These are phyloP conservation scores for Phytopythium delawarense DNA, from an alignment of 352 stramenopile genomes.

Conservation along the genomic window DNA sequence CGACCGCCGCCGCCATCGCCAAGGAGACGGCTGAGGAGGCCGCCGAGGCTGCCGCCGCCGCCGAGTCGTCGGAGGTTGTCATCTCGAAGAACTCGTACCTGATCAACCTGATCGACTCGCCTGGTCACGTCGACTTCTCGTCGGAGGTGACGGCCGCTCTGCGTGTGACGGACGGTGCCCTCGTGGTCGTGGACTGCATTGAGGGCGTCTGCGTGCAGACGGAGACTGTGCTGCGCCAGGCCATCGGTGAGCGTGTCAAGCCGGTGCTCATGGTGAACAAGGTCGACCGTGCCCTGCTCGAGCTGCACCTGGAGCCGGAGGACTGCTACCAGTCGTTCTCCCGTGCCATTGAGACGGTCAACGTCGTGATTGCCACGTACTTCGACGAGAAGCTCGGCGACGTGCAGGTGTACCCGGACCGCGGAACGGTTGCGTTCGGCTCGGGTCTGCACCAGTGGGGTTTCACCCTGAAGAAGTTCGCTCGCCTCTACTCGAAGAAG, in stretches of 20 bases:
- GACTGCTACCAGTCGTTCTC: slow-evolving; percentile 99
- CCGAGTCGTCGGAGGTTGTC: slow-evolving; percentile 37
- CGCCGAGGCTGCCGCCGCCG: slow-evolving; percentile 13
- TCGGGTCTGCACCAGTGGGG: slow-evolving; percentile 99
- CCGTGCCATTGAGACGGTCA: slow-evolving; percentile 98
- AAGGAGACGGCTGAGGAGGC: slow-evolving; percentile 44
- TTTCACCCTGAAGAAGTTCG: slow-evolving; percentile 99
- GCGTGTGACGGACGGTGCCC: slow-evolving; percentile 98
- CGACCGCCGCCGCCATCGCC: slow-evolving; percentile 56
- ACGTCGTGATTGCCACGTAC: slow-evolving; percentile 99
- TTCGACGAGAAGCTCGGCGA: slow-evolving; percentile 97
- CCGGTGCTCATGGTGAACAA: slow-evolving; percentile 99
- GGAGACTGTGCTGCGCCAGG: slow-evolving; percentile 98
- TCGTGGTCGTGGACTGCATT: slow-evolving; percentile 99
- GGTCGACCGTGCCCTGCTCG: slow-evolving; percentile 97
- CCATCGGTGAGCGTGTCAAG: slow-evolving; percentile 97
- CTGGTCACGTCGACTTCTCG: slow-evolving; percentile 99
- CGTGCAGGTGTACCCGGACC: slow-evolving; percentile 97
- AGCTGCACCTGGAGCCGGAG: slow-evolving; percentile 98
- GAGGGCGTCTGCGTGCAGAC: slow-evolving; percentile 99
- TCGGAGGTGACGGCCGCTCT: slow-evolving; percentile 99
- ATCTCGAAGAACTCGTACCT: slow-evolving; percentile 97
- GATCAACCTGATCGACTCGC: slow-evolving; percentile 99
- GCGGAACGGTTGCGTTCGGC: slow-evolving; percentile 98
- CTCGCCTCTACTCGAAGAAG: slow-evolving; percentile 98